A percentile compares a stretch with the other conserved stretches of the same genome.
Conservation (phyloP, 768 basidiomycete species). For the Austroboletus festivus region DNA sequence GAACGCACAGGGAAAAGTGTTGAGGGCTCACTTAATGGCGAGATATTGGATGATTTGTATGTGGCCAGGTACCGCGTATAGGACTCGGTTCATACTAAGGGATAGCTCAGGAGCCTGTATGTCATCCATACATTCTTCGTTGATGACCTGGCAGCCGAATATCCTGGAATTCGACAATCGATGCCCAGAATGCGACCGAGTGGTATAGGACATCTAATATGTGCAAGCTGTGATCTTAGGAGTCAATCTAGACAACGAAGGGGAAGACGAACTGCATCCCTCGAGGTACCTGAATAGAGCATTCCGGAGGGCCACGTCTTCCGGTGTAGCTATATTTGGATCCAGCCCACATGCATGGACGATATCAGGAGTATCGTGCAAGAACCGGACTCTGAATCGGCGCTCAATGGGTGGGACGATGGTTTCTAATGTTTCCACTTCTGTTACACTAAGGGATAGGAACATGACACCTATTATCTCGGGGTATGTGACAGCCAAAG, state of each 20-base stretch:
- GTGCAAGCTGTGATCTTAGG: too few relatives aligned
- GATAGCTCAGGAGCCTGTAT: not conserved
- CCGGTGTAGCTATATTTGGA: not conserved
- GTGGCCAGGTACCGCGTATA: constrained; percentile 5
- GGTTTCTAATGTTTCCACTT: too few relatives aligned
- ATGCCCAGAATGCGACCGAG: not conserved
- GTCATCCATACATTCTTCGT: not conserved
- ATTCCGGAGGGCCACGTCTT: constrained; percentile 4
- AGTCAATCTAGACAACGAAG: too few relatives aligned
- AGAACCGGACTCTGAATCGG: not conserved
- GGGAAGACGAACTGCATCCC: constrained; percentile 1
- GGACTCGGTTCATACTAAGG: too few relatives aligned
- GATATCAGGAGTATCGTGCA: not conserved
- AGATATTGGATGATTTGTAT: too few relatives aligned
- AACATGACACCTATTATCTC: not conserved
- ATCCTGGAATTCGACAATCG: not conserved
- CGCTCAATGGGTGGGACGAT: not conserved
- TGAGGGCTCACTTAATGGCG: too few relatives aligned
- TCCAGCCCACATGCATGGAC: constrained; percentile 2
- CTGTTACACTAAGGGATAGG: too few relatives aligned
- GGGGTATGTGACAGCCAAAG: not conserved
- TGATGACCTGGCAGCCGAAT: not conserved
- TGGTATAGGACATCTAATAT: not conserved
- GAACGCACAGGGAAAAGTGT: too few relatives aligned
- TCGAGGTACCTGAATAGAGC: constrained; percentile 1